phyloP scores from a whole-genome alignment of 2,329 filamentous ascomycete species.

The Lachnellula willkommii region DNA sequence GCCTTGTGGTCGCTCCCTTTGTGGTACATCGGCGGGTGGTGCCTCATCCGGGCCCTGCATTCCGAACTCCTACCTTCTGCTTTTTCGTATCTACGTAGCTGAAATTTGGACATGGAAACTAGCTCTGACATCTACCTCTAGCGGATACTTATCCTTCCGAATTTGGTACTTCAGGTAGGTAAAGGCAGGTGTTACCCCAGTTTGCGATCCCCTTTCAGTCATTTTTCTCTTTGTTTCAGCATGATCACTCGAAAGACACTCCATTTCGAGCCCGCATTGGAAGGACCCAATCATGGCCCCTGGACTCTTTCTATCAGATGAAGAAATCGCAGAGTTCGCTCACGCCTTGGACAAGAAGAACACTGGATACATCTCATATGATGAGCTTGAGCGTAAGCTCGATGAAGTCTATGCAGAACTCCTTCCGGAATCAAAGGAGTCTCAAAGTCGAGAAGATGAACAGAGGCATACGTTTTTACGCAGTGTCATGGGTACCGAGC shows the following conservation, averaged over 20 bases:
- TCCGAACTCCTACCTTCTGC: too few relatives aligned
- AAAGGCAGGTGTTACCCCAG: too few relatives aligned
- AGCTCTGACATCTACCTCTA: neutral
- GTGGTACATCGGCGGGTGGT: too few relatives aligned
- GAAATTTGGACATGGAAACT: too few relatives aligned
- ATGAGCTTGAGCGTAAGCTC: constrained; percentile 48
- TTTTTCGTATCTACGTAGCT: too few relatives aligned
- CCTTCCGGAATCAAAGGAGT: constrained; percentile 40
- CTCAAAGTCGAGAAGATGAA: constrained; percentile 36
- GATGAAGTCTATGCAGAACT: constrained; percentile 48
- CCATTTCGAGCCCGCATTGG: neutral
- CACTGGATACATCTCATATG: constrained; percentile 48
- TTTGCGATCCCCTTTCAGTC: neutral
- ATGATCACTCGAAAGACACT: constrained; percentile 1
- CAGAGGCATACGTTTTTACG: constrained; percentile 47
- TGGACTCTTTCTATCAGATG: constrained; percentile 4
- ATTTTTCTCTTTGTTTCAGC: neutral
- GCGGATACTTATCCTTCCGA: neutral
- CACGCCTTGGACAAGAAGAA: constrained; percentile 47
- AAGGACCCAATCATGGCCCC: neutral
- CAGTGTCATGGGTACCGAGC: constrained; percentile 42
- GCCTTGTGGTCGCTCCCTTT: too few relatives aligned
- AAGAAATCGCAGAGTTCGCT: constrained; percentile 53
- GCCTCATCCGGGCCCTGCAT: too few relatives aligned
- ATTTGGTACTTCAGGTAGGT: too few relatives aligned